Base-by-base conservation (phyloP, 2,329 filamentous ascomycete genomes). In the Escovopsis sp. region DNA sequence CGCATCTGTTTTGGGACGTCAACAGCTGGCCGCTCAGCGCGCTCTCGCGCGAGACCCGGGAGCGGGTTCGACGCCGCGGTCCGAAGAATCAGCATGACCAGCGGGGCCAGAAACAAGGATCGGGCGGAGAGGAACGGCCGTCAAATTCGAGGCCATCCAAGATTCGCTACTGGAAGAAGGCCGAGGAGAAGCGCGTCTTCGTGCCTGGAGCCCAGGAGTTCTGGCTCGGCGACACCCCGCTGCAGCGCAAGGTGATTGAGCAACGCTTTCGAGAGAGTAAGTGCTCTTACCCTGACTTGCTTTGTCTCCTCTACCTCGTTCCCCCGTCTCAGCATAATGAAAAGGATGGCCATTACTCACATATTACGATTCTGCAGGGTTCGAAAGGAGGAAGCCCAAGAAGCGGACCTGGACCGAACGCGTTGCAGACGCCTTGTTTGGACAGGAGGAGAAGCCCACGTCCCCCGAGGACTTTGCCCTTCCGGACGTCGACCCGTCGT, bases 11-110 rank as follows among this genome's bases (percentile, higher is more conserved):
- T 51, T 73, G 69, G 55, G 53, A 57, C 47, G 53, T 73, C 37
- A 58, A 66, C 50, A 62, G 68, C 34, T 75, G 70, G 70, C 69
- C 69, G 33, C 36, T 65, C 18, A 50, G 62, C 26, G 51, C 65
- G 41, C 65, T 70, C 48, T 54, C 46, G 6, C 40, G 53, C 23
- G 48, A 52, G 19, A 53, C 47, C n/a, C 56, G 57, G 40, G 44
- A 51, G 11, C 40, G 48, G 15, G 60, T 68, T 43, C 33, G 42
- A 18, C 38, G 26, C 12, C 42, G 45, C 15, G 46, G 48, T 2
- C 38, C 45, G n/a, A 18, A 42, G 45, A 32, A 12, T 33, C 28
- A 26, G 15, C 11, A 12, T 11, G 34, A 15, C 4, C 3, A 5
- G 4, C 9, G 23, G 0, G 6, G 26, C 7, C 9, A 15, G 4